Evolutionary conservation across 2,329 filamentous ascomycete species (phyloP).

Genomic region (Stachybotrys elegans): DNA sequence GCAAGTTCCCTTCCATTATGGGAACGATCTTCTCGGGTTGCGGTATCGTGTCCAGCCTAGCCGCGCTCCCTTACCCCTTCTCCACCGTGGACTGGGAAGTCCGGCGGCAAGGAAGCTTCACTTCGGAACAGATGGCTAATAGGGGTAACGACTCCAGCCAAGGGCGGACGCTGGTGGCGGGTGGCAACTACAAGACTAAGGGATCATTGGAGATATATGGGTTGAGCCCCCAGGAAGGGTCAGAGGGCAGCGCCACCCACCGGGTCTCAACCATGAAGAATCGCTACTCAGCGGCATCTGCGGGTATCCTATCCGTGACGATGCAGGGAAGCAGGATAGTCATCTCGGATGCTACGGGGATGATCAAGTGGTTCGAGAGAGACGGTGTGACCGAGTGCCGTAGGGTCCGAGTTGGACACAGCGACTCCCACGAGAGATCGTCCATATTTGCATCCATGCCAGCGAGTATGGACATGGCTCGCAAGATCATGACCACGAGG

Average conservation of each 20-base stretch:
- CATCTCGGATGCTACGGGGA: conserved; percentile 77
- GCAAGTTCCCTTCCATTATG: conserved; percentile 73
- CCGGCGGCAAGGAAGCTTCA: conserved; percentile 49
- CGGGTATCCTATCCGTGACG: conserved; percentile 75
- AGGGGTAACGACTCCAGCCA: conserved; percentile 44
- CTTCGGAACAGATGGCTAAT: conserved; percentile 46
- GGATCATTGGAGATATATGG: conserved; percentile 87
- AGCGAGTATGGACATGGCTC: conserved; percentile 65
- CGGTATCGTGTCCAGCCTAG: conserved; percentile 70
- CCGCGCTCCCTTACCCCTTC: conserved; percentile 64
- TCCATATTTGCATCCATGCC: conserved; percentile 49
- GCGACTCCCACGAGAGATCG: conserved; percentile 37
- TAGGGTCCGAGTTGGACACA: conserved; percentile 49
- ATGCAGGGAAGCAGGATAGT: conserved; percentile 79
- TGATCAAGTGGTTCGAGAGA: conserved; percentile 85
- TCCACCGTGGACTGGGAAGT: conserved; percentile 57
- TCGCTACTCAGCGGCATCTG: conserved; percentile 73
- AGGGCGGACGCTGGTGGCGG: conserved; percentile 69
- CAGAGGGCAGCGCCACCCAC: conserved; percentile 18
- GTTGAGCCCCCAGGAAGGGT: conserved; percentile 31
- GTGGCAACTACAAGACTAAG: conserved; percentile 87
- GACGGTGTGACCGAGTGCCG: conserved; percentile 65
- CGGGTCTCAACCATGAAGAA: conserved; percentile 62
- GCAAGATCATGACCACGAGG: conserved; percentile 68
- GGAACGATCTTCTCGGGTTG: conserved; percentile 80